Conservation (phyloP, 2,329 filamentous ascomycete genomes). For the Epichloe bromicola region DNA sequence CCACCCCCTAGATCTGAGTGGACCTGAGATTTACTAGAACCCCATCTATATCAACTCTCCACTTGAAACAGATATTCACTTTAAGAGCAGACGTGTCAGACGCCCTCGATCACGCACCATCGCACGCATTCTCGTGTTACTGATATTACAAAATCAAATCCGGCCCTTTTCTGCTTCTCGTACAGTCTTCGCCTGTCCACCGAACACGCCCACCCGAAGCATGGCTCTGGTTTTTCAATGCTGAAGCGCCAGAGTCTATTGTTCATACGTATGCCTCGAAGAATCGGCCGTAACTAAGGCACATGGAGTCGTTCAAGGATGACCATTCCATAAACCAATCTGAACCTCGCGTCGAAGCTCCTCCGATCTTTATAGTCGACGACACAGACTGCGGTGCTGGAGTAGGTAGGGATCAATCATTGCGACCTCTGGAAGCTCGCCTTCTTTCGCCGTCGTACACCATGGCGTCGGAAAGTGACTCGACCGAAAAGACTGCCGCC, state of each 20-base stretch:
- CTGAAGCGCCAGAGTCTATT: background rate
- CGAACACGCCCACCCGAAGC: background rate
- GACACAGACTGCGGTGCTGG: conserved; percentile 8
- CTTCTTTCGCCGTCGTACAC: conserved; percentile 7
- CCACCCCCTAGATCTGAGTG: too few relatives aligned
- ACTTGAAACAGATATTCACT: too few relatives aligned
- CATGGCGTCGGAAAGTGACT: conserved; percentile 5
- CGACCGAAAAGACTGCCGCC: background rate
- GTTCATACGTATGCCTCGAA: background rate
- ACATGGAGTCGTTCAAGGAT: conserved; percentile 6
- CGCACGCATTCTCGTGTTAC: background rate
- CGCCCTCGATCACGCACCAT: too few relatives aligned
- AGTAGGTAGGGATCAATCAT: background rate
- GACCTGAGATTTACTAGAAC: too few relatives aligned
- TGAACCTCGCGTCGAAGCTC: background rate
- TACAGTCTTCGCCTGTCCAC: background rate
- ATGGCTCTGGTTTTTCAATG: background rate
- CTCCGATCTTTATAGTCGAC: conserved; percentile 10
- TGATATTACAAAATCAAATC: background rate
- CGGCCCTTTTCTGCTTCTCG: too few relatives aligned
- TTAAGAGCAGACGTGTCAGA: too few relatives aligned
- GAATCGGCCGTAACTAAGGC: background rate
- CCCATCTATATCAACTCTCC: too few relatives aligned
- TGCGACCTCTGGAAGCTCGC: background rate
- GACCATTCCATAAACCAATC: background rate